Evolutionary conservation across 1,139 yeast species (phyloP).

Genomic region (Hemisphaericaspora subhashii): DNA sequence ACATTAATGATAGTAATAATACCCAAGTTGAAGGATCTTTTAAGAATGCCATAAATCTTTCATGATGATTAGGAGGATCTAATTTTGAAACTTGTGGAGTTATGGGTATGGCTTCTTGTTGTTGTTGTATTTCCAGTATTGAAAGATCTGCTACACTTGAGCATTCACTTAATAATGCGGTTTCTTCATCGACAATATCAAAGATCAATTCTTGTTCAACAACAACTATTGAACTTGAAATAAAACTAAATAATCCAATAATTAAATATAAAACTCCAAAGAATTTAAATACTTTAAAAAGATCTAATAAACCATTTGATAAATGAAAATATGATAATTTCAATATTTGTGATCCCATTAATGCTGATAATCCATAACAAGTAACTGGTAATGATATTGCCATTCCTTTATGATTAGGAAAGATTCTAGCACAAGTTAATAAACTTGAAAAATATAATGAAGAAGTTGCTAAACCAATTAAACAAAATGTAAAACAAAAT

Average conservation of each 20-base stretch:
- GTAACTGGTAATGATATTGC: constrained; percentile 89
- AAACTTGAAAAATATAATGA: constrained; percentile 75
- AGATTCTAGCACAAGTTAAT: constrained; percentile 80
- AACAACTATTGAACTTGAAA: constrained; percentile 64
- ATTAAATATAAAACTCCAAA: constrained; percentile 58
- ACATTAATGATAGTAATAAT: constrained; percentile 59
- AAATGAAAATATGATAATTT: constrained; percentile 38
- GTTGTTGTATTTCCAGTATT: too few relatives aligned
- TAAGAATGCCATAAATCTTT: constrained; percentile 52
- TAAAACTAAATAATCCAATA: constrained; percentile 59
- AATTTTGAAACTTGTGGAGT: constrained; percentile 13
- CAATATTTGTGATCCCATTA: constrained; percentile 59
- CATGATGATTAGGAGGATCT: constrained; percentile 49
- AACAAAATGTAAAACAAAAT: constrained; percentile 38
- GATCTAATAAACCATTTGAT: constrained; percentile 34
- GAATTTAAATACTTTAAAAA: constrained; percentile 54
- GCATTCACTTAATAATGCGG: constrained; percentile 10
- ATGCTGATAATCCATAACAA: constrained; percentile 78
- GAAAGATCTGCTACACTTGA: not conserved
- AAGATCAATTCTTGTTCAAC: constrained; percentile 56
- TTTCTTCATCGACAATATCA: constrained; percentile 29
- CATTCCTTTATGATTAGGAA: constrained; percentile 71
- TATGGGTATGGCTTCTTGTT: constrained; percentile 1
- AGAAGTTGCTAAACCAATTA: constrained; percentile 80
- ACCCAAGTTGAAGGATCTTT: constrained; percentile 66